Evolutionary conservation across 148 eudicot genomes (phyloP).

Genomic region (Amaranthus palmeri): DNA sequence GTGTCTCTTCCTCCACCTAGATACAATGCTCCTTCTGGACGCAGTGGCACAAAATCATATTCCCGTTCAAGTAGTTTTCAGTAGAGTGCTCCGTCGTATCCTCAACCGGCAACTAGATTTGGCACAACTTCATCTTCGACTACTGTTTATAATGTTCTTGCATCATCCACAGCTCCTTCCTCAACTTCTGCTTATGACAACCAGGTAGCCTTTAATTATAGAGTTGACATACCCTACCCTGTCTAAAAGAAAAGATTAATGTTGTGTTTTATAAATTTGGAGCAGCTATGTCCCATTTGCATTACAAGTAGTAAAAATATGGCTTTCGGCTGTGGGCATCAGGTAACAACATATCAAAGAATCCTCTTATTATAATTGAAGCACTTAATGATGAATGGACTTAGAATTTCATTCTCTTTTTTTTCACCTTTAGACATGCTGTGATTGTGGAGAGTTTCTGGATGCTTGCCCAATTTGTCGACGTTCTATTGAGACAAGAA

Average conservation of each 20-base stretch:
- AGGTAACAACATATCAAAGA: conserved; percentile 40
- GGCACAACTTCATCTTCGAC: conserved; percentile 25
- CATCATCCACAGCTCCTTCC: conserved; percentile 25
- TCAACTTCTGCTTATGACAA: conserved; percentile 48
- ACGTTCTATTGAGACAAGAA: conserved; percentile 60
- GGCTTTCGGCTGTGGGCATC: conserved; percentile 99
- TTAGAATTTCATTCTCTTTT: background rate
- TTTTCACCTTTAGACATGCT: conserved; percentile 55
- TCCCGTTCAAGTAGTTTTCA: conserved; percentile 51
- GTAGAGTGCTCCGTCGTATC: conserved; percentile 38
- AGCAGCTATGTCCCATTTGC: conserved; percentile 86
- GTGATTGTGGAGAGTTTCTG: conserved; percentile 84
- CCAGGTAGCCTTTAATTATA: conserved; percentile 40
- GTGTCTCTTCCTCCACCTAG: conserved; percentile 84
- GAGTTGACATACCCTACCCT: background rate
- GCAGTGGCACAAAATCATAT: conserved; percentile 41
- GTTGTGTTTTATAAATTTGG: background rate
- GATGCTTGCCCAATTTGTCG: conserved; percentile 82
- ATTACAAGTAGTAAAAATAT: conserved; percentile 74
- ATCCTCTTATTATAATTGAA: background rate
- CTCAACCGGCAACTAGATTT: conserved; percentile 26
- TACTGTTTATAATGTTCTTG: conserved; percentile 25
- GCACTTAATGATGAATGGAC: background rate
- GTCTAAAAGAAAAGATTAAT: background rate
- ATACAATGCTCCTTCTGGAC: conserved; percentile 39